Percentiles rank a stretch among this genome's conserved stretches.
Conservation (phyloP, 1,139 yeast species). For the Magnusiomyces clavatus region DNA sequence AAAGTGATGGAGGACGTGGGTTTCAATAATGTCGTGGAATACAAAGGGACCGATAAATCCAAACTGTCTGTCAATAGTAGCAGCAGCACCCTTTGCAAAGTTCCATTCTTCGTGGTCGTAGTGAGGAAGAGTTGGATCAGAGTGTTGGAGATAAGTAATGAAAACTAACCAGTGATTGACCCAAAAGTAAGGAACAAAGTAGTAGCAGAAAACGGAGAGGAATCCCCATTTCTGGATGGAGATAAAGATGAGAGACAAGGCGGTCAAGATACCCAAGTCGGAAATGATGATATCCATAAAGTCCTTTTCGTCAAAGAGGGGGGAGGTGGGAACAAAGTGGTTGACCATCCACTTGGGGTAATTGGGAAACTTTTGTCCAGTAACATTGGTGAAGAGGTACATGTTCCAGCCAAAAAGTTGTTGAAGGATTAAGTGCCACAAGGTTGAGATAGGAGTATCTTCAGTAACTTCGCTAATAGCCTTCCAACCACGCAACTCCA, state of each 20-base stretch:
- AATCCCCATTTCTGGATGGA: slow-evolving; percentile 60
- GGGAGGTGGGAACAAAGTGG: slow-evolving; percentile 69
- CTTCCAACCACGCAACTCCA: slow-evolving; percentile 28
- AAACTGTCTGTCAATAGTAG: slow-evolving; percentile 77
- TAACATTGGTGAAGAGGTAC: slow-evolving; percentile 61
- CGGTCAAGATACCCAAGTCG: slow-evolving; percentile 60
- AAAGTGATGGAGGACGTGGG: slow-evolving; percentile 83
- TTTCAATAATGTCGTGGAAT: slow-evolving; percentile 85
- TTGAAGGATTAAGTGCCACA: slow-evolving; percentile 50
- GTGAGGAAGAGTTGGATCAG: slow-evolving; percentile 75
- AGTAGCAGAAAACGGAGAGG: slow-evolving; percentile 57
- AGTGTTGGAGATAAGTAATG: slow-evolving; percentile 78
- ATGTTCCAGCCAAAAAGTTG: slow-evolving; percentile 71
- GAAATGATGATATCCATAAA: slow-evolving; percentile 62
- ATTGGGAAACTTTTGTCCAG: slow-evolving; percentile 63
- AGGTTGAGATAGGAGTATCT: slow-evolving; percentile 65
- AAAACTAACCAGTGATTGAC: slow-evolving; percentile 88
- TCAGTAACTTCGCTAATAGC: slow-evolving; percentile 51
- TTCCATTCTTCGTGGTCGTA: slow-evolving; percentile 71
- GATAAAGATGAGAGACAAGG: slow-evolving; percentile 48
- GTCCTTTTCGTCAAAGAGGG: slow-evolving; percentile 63
- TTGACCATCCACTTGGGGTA: slow-evolving; percentile 43
- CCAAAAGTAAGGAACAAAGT: slow-evolving; percentile 71
- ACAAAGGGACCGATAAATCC: slow-evolving; percentile 74
- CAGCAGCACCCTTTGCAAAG: slow-evolving; percentile 84